These are phyloP conservation scores for Eudorina sp. DNA, from an alignment of 139 green algal species.

Conservation along the genomic window DNA sequence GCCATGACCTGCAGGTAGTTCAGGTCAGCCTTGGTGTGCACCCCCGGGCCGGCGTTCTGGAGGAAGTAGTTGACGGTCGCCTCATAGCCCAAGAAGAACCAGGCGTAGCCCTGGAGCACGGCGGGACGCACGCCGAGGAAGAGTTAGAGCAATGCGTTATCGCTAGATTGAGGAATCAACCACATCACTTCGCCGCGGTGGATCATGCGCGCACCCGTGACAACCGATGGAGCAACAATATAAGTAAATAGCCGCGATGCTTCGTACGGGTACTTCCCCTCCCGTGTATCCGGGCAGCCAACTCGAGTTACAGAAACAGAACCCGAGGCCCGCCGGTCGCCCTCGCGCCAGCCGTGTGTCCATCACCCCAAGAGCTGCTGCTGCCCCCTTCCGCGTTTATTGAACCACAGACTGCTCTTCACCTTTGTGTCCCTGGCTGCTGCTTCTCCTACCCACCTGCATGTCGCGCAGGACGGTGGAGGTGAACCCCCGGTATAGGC, in stretches of 20 bases:
- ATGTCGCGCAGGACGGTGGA: constrained; percentile 63
- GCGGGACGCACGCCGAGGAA: background rate
- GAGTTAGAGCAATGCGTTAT: no score
- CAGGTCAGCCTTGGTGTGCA: constrained; percentile 60
- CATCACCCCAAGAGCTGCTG: background rate
- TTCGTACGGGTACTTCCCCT: background rate
- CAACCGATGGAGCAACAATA: background rate
- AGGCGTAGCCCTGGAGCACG: constrained; percentile 59
- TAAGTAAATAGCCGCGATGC: background rate
- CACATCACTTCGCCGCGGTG: no score
- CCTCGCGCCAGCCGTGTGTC: no score
- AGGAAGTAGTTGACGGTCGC: constrained; percentile 60
- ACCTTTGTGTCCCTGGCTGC: background rate
- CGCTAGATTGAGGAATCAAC: no score
- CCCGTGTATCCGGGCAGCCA: background rate
- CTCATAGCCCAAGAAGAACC: constrained; percentile 71
- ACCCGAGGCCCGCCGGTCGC: no score
- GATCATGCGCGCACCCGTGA: no score
- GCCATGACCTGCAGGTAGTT: constrained; percentile 63
- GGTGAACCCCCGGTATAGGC: constrained; percentile 64
- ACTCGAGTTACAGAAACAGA: background rate
- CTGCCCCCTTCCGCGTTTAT: background rate
- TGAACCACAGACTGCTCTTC: background rate
- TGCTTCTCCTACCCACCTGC: constrained; percentile 7
- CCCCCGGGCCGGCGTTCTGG: constrained; percentile 55